Conservation (phyloP, 2,329 filamentous ascomycete species). For the Aspergillus calidoustus region DNA sequence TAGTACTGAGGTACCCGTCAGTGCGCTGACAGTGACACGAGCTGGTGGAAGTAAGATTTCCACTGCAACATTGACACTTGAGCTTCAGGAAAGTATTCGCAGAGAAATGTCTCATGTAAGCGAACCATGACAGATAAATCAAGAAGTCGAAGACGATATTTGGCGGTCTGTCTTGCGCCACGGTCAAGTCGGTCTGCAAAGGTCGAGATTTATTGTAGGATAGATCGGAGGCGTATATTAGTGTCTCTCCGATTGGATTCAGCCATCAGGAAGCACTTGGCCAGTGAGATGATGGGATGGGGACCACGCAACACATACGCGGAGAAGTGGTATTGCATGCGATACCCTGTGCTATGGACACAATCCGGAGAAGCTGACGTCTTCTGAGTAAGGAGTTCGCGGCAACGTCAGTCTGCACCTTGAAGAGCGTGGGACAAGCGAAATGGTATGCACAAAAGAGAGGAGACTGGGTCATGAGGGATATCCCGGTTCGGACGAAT, state of each 20-base stretch:
- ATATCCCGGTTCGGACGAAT: background rate
- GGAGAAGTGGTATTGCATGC: background rate
- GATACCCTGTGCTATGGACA: background rate
- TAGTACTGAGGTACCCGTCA: background rate
- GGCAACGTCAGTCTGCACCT: background rate
- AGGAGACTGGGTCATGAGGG: background rate
- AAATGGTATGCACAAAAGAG: background rate
- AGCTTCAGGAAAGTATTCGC: background rate
- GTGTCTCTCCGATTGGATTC: background rate
- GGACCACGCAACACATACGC: background rate
- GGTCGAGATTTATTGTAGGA: no score
- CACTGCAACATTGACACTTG: background rate
- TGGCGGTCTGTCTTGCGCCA: no score
- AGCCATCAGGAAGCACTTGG: background rate
- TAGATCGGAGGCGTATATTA: no score
- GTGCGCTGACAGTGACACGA: conserved; percentile 7
- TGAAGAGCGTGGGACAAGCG: background rate
- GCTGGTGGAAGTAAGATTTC: background rate
- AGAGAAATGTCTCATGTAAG: background rate
- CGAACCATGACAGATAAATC: background rate
- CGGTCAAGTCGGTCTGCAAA: no score
- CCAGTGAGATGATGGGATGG: background rate
- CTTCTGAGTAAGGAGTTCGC: background rate
- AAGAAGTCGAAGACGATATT: background rate
- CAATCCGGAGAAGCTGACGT: background rate